phyloP scores from a whole-genome alignment of 306 rosid genomes.

The Cucurbita ficifolia region DNA sequence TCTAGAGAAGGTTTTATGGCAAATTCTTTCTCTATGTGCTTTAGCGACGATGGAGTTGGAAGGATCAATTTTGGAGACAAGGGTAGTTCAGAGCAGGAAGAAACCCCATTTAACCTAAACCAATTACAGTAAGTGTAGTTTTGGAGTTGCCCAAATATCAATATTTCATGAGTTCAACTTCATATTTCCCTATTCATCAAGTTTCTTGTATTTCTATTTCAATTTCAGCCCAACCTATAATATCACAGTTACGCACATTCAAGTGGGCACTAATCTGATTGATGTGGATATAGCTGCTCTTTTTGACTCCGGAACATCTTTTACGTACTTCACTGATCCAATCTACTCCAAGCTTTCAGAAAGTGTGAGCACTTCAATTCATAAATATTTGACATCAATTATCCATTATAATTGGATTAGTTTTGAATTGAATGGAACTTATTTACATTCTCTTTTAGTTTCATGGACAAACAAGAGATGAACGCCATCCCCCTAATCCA shows the following conservation, averaged over 20 bases:
- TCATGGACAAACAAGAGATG: slow-evolving; percentile 58
- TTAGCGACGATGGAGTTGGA: slow-evolving; percentile 79
- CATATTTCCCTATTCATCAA: slow-evolving; percentile 1
- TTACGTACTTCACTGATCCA: slow-evolving; percentile 78
- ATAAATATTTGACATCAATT: slow-evolving; percentile 1
- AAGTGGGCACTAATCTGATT: slow-evolving; percentile 54
- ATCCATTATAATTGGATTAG: not conserved
- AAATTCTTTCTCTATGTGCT: slow-evolving; percentile 94
- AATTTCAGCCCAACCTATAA: slow-evolving; percentile 78
- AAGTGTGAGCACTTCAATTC: slow-evolving; percentile 42
- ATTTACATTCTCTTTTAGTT: slow-evolving; percentile 35
- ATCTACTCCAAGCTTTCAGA: slow-evolving; percentile 38
- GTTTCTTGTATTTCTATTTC: slow-evolving; percentile 7
- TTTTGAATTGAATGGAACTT: not conserved
- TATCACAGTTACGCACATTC: slow-evolving; percentile 58
- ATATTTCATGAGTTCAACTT: slow-evolving; percentile 10
- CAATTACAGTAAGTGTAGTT: slow-evolving; percentile 71
- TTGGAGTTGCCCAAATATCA: slow-evolving; percentile 28
- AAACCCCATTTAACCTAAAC: slow-evolving; percentile 74
- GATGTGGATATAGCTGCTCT: slow-evolving; percentile 58
- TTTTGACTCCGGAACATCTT: slow-evolving; percentile 90
- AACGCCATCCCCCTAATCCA: slow-evolving; percentile 41
- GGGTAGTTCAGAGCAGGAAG: slow-evolving; percentile 75
- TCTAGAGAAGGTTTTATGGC: slow-evolving; percentile 67
- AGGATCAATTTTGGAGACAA: slow-evolving; percentile 87